Percentiles rank a stretch among this genome's conserved stretches.
phyloP scores from a whole-genome alignment of 805 yeast genomes.

The Schwanniomyces yamadae region DNA sequence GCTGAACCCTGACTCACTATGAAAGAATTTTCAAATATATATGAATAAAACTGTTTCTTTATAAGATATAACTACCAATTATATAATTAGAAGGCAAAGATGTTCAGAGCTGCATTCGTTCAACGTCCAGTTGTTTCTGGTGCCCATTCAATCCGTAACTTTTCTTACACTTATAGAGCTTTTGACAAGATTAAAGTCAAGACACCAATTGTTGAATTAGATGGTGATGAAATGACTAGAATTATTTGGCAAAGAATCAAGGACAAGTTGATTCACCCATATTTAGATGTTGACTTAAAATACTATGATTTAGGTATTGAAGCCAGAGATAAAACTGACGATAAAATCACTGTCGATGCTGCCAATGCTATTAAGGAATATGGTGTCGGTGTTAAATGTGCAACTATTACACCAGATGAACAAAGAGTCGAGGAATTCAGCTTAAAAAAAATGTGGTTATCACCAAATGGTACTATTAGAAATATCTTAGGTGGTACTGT shows the following conservation, averaged over 20 bases:
- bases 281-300: slow-evolving; percentile 68
- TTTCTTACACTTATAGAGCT: slow-evolving; percentile 9
- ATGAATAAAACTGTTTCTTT: neutral
- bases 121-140: slow-evolving; percentile 6
- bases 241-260: slow-evolving; percentile 79
- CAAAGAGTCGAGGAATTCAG: slow-evolving; percentile 72
- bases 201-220: slow-evolving; percentile 74
- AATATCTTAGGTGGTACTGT: slow-evolving; percentile 82
- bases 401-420: slow-evolving; percentile 84
- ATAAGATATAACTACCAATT: neutral
- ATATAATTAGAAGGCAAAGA: slow-evolving; percentile 2
- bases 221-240: slow-evolving; percentile 87
- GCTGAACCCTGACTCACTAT: slow-evolving; percentile 1
- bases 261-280: slow-evolving; percentile 64
- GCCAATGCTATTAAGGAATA: slow-evolving; percentile 72
- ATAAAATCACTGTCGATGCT: slow-evolving; percentile 73
- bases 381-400: slow-evolving; percentile 83
- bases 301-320: slow-evolving; percentile 73
- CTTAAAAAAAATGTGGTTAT: slow-evolving; percentile 79
- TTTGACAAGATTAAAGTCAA: slow-evolving; percentile 61
- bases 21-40: slow-evolving; percentile 2
- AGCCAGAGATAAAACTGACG: slow-evolving; percentile 68
- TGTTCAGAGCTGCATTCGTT: slow-evolving; percentile 12
- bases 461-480: slow-evolving; percentile 84
- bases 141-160: slow-evolving; percentile 9